phyloP scores from a whole-genome alignment of 805 yeast genomes.

The Citeromyces nyonsensis region DNA sequence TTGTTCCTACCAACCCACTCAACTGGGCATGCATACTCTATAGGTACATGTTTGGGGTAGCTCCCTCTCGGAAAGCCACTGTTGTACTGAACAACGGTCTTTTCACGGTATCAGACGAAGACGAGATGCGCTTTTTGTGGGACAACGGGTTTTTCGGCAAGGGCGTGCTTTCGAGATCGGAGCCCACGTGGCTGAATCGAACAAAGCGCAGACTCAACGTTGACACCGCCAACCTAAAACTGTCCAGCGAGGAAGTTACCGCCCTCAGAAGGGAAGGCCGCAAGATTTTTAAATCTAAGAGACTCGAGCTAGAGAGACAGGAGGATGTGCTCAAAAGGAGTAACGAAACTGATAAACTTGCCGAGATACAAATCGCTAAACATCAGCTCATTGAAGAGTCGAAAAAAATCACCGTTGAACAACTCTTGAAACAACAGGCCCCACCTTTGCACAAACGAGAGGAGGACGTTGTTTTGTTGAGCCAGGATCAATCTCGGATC shows the following conservation, averaged over 20 bases:
- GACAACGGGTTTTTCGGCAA: conserved; percentile 85
- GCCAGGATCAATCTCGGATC: conserved; percentile 6
- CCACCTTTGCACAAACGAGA: conserved; percentile 15
- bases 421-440: conserved; percentile 4
- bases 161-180: conserved; percentile 78
- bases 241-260: conserved; percentile 66
- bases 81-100: conserved; percentile 8
- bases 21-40: conserved; percentile 19
- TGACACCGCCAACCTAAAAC: conserved; percentile 10
- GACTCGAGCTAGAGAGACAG: conserved; percentile 41
- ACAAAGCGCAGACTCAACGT: conserved; percentile 38
- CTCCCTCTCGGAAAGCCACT: not conserved
- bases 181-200: conserved; percentile 80
- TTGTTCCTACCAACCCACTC: conserved; percentile 27
- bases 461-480: conserved; percentile 17
- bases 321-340: conserved; percentile 16
- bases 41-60: not conserved
- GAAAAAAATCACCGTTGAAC: conserved; percentile 5
- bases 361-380: conserved; percentile 22
- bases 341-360: conserved; percentile 7
- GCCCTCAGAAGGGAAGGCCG: conserved; percentile 58
- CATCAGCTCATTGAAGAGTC: conserved; percentile 8
- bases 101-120: conserved; percentile 24
- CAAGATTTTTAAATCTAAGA: conserved; percentile 49
- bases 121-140: conserved; percentile 55